Base-by-base conservation (phyloP, 2,329 filamentous ascomycete species). In the Elsinoe australis region DNA sequence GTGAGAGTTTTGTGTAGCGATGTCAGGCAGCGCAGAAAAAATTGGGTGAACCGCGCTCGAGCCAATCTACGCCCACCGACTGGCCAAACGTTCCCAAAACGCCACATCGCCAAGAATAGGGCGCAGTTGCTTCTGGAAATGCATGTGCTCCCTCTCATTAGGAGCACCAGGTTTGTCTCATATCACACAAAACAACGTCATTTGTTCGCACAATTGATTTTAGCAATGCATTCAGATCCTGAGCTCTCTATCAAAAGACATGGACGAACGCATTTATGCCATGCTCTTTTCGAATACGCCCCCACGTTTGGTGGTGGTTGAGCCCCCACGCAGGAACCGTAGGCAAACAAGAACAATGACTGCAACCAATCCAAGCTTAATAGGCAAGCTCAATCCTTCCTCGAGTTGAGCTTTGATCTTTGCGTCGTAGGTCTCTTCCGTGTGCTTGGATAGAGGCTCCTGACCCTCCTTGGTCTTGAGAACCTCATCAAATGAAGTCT, bases 281-380 rank as follows among this genome's bases (percentile, higher is more conserved):
- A 48, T 48, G 22, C 45, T 34, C 26, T 48, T 48, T 22, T 48
- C 45, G 17, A 28, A 36, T 10, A 36, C 32, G 21, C 32, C 45
- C 21, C 33, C 33, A n/a, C 24, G 45, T 17, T 34, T 38, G 45
- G 17, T 15, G 9, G 29, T 26, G 45, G 21, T 31, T 15, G 51
- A 50, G 35, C 64, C 60, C 36, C 62, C 65, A 52, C 60, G 64
- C 50, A 71, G 48, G 53, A 69, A 70, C 39, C 67, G 53, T 41
- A 60, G 58, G 49, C 69, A 71, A 38, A 66, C 58, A 29, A 61
- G 64, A 49, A 72, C 58, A 49, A 75, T 65, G 35, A 66, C 61
- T 21, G 60, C 67, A 41, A 71, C 52, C 52, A 71, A 60, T 51
- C 70, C 65, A 28, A 73, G 49, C 64, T 74, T 75, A 53, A 67